These are phyloP conservation scores for Neurospora sp. DNA, from an alignment of 495 filamentous ascomycete species.

Conservation along the genomic window DNA sequence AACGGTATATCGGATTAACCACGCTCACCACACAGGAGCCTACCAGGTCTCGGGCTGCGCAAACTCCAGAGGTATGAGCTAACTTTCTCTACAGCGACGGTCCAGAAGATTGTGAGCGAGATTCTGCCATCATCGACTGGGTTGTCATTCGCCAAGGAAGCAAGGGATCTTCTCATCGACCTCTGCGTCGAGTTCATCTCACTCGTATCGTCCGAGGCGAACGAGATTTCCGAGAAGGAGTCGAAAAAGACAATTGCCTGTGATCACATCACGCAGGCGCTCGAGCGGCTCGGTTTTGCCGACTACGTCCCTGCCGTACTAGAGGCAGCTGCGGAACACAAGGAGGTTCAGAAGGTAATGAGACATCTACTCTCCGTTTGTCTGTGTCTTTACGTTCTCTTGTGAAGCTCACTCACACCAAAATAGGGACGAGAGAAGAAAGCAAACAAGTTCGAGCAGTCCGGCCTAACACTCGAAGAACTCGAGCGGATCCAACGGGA, in stretches of 20 bases:
- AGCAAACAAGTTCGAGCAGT: conserved; percentile 90
- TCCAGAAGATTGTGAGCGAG: conserved; percentile 94
- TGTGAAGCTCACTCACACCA: conserved; percentile 5
- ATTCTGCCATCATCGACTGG: conserved; percentile 64
- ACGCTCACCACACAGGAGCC: not conserved
- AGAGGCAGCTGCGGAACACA: conserved; percentile 82
- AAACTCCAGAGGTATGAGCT: not conserved
- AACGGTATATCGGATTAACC: not conserved
- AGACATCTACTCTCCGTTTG: conserved; percentile 10
- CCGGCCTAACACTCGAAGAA: conserved; percentile 81
- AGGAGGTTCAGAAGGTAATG: conserved; percentile 77
- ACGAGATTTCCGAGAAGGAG: conserved; percentile 96
- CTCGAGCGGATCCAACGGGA: conserved; percentile 81
- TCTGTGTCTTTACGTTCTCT: not conserved
- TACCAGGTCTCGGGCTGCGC: not conserved
- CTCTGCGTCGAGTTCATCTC: conserved; percentile 99
- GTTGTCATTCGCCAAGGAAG: conserved; percentile 78
- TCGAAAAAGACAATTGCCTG: conserved; percentile 97
- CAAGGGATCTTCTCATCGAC: conserved; percentile 90
- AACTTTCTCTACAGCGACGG: conserved; percentile 55
- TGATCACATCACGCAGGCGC: conserved; percentile 89
- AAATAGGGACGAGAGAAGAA: conserved; percentile 86
- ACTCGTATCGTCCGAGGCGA: conserved; percentile 90
- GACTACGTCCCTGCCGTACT: conserved; percentile 83
- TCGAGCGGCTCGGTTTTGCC: conserved; percentile 79